phyloP scores from a whole-genome alignment of 2,329 filamentous ascomycete genomes.

The Clarireedia monteithiana region DNA sequence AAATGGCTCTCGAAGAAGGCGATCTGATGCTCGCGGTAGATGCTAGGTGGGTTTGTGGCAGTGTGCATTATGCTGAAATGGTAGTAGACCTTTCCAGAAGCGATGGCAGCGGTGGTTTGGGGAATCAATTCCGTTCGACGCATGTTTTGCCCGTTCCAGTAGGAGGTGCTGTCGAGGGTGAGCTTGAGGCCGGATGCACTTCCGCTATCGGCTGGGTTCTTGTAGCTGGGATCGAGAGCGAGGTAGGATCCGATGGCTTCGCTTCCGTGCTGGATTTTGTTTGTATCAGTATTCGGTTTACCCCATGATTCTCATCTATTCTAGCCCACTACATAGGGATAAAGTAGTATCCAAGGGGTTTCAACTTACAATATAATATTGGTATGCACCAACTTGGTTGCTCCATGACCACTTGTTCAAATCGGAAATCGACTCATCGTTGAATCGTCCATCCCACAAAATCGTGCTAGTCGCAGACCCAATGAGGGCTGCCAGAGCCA shows the following conservation, averaged over 20 bases:
- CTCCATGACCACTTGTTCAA: slow-evolving; percentile 57
- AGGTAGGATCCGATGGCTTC: slow-evolving; percentile 32
- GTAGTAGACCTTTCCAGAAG: slow-evolving; percentile 60
- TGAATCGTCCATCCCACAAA: slow-evolving; percentile 61
- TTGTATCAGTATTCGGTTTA: slow-evolving; percentile 1
- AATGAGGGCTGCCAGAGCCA: slow-evolving; percentile 18
- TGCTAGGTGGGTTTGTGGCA: slow-evolving; percentile 50
- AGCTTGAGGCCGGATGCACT: slow-evolving; percentile 61
- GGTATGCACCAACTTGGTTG: slow-evolving; percentile 62
- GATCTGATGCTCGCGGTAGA: slow-evolving; percentile 59
- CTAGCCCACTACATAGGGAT: neutral
- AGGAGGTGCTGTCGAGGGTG: slow-evolving; percentile 54
- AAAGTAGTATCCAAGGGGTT: neutral
- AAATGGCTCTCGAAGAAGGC: slow-evolving; percentile 62
- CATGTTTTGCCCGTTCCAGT: slow-evolving; percentile 68
- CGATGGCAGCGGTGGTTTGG: slow-evolving; percentile 58
- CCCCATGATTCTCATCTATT: too few relatives aligned
- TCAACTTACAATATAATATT: slow-evolving; percentile 56
- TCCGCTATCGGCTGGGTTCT: slow-evolving; percentile 46
- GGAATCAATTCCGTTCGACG: slow-evolving; percentile 68
- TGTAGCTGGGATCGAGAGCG: slow-evolving; percentile 40
- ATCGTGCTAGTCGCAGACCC: slow-evolving; percentile 35
- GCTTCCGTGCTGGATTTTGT: slow-evolving; percentile 43
- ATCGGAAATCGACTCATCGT: slow-evolving; percentile 47
- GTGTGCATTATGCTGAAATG: slow-evolving; percentile 61